Percentiles rank a stretch among this genome's conserved stretches.
These are phyloP conservation scores for Kwoniella shandongensis DNA, from an alignment of 768 basidiomycete species.

Conservation along the genomic window DNA sequence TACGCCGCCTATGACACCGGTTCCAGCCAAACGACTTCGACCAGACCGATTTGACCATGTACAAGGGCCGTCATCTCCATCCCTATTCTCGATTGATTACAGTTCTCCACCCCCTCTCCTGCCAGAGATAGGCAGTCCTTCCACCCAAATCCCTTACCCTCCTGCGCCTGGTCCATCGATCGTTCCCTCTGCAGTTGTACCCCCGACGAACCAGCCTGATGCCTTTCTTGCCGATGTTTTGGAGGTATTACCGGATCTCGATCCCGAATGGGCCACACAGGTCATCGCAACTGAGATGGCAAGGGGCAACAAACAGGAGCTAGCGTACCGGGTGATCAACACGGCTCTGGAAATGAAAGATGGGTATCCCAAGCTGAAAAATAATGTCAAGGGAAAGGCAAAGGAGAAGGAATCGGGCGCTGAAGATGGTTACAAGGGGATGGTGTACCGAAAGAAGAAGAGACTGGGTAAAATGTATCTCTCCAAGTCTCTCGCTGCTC, in stretches of 20 bases:
- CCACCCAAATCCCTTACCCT: not conserved
- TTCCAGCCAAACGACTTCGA: no score
- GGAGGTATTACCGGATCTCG: constrained; percentile 38
- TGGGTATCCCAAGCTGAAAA: constrained; percentile 27
- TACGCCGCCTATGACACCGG: no score
- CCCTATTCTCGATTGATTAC: no score
- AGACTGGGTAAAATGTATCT: constrained; percentile 41
- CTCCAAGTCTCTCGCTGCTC: constrained; percentile 60
- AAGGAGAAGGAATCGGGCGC: constrained; percentile 52
- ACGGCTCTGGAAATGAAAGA: constrained; percentile 29
- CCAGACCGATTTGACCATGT: no score
- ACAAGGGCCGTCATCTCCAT: no score
- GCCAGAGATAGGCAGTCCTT: not conserved
- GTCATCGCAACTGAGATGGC: constrained; percentile 9
- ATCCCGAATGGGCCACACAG: constrained; percentile 17
- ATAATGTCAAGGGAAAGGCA: constrained; percentile 57
- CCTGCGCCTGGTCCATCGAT: not conserved
- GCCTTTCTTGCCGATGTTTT: constrained; percentile 22
- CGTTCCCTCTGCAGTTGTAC: no score
- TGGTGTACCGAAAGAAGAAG: constrained; percentile 26
- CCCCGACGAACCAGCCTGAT: constrained; percentile 9
- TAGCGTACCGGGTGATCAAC: constrained; percentile 20
- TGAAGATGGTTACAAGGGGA: constrained; percentile 20
- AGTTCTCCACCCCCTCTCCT: no score
- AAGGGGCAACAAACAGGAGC: constrained; percentile 2